Evolutionary conservation across 345 rosid species (phyloP).

Genomic region (Dimocarpus longan): DNA sequence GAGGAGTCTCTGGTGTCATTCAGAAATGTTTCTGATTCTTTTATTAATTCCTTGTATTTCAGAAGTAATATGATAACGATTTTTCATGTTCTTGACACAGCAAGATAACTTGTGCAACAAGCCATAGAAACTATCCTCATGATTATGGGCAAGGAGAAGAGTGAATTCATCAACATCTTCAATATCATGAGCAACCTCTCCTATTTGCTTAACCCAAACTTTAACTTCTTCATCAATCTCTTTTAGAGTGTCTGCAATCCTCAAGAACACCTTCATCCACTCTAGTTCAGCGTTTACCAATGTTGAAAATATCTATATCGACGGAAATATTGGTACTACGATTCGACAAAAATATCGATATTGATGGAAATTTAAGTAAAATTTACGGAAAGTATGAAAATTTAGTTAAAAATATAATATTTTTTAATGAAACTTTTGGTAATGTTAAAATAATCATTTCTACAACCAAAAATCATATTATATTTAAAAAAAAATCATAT

Average conservation of each 20-base stretch:
- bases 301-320: no score
- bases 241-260: conserved; percentile 29
- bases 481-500: no score
- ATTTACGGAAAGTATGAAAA: no score
- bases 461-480: no score
- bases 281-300: conserved; percentile 30
- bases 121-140: conserved; percentile 17
- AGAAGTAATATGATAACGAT: conserved; percentile 18
- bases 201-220: conserved; percentile 39
- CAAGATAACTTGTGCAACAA: conserved; percentile 15
- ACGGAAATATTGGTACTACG: no score
- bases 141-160: conserved; percentile 26
- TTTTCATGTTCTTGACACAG: conserved; percentile 29
- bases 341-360: no score
- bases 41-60: conserved; percentile 19
- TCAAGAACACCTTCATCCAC: conserved; percentile 32
- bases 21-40: no score
- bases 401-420: no score
- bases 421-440: no score
- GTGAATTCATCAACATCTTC: conserved; percentile 44
- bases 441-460: no score
- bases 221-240: conserved; percentile 25
- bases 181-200: conserved; percentile 32
- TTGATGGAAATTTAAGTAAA: no score
- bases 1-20: no score